Conservation (phyloP, 805 yeast genomes). For the Blastobotrys americana region DNA sequence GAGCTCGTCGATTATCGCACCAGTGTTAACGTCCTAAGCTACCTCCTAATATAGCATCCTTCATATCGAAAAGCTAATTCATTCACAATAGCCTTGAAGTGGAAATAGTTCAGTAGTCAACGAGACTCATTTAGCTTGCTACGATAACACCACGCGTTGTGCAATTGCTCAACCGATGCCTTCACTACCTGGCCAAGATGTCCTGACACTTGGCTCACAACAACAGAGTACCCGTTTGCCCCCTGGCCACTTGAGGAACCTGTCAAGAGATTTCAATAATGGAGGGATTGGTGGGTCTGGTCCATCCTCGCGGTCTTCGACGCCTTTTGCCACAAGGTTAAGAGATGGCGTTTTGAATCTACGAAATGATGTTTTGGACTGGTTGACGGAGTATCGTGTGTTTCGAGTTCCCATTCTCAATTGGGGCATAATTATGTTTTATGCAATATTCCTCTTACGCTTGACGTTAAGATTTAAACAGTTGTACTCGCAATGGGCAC, state of each 20-base stretch:
- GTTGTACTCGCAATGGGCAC: constrained; percentile 52
- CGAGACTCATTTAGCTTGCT: too few species aligned
- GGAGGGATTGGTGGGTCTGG: too few species aligned
- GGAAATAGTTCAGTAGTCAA: too few species aligned
- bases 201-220: not conserved
- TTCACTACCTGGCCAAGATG: constrained; percentile 1
- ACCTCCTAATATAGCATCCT: not conserved
- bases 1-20: too few species aligned
- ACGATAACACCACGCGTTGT: not conserved
- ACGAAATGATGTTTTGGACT: constrained; percentile 18
- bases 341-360: not conserved
- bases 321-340: not conserved
- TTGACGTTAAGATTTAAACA: constrained; percentile 27
- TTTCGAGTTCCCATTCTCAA: constrained; percentile 30
- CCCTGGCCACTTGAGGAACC: constrained; percentile 1
- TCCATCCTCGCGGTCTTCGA: too few species aligned
- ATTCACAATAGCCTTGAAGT: too few species aligned
- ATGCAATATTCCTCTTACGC: constrained; percentile 27
- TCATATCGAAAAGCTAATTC: not conserved
- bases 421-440: constrained; percentile 29
- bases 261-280: constrained; percentile 1
- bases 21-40: not conserved
- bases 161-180: not conserved
- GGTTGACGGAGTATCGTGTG: constrained; percentile 23
- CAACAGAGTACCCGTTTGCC: not conserved